Evolutionary conservation across 345 rosid species (phyloP).

Genomic region (Lagerstroemia speciosa): DNA sequence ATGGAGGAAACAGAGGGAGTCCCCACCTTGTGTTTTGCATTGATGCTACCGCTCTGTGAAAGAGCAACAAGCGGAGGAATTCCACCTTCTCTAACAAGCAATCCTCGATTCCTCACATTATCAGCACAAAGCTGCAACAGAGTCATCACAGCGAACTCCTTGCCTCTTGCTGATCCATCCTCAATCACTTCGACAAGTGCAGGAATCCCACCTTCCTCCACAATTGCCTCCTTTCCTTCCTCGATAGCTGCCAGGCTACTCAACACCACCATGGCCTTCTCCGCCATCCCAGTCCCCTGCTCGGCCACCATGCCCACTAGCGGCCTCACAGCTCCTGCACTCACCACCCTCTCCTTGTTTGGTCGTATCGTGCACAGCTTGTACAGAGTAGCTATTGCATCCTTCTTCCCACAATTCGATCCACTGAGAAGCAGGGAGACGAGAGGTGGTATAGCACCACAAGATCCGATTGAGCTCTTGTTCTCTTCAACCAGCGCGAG

Average conservation of each 20-base stretch:
- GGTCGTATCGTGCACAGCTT: constrained; percentile 69
- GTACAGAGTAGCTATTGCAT: constrained; percentile 81
- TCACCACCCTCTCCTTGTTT: constrained; percentile 89
- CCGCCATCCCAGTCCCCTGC: constrained; percentile 82
- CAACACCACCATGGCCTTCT: constrained; percentile 92
- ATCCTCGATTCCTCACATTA: constrained; percentile 63
- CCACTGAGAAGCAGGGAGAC: constrained; percentile 75
- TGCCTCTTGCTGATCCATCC: constrained; percentile 76
- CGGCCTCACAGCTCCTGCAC: constrained; percentile 87
- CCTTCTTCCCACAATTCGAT: constrained; percentile 80
- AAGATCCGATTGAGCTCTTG: constrained; percentile 72
- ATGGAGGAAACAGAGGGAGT: neutral
- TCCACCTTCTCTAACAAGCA: constrained; percentile 95
- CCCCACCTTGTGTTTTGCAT: constrained; percentile 73
- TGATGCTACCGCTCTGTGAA: constrained; percentile 66
- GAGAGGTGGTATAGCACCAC: constrained; percentile 90
- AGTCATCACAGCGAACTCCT: constrained; percentile 78
- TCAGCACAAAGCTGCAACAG: constrained; percentile 73
- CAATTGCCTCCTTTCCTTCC: constrained; percentile 70
- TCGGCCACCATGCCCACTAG: constrained; percentile 65
- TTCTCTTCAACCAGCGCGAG: constrained; percentile 78
- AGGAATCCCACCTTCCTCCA: constrained; percentile 82
- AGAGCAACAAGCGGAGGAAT: constrained; percentile 95
- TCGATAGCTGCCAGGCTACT: constrained; percentile 64
- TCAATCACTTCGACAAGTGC: constrained; percentile 89